Evolutionary conservation across 192 early-diverging fungal species (phyloP).

Genomic region (Fimicolochytrium jonesii): DNA sequence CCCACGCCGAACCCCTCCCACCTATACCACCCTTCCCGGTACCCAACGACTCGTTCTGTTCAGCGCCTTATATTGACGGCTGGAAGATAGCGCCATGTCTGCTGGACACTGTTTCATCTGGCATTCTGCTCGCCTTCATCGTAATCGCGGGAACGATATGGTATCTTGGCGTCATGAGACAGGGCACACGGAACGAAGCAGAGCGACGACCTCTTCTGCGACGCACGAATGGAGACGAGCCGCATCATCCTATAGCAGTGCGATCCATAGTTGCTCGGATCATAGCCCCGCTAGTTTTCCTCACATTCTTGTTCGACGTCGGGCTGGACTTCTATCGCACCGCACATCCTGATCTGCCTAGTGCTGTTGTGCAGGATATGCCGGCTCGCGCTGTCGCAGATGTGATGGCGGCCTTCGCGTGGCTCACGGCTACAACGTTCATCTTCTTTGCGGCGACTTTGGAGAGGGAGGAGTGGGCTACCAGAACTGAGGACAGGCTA

Average conservation of each 20-base stretch:
- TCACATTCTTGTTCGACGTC: conserved; percentile 14
- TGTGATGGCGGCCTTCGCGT: conserved; percentile 20
- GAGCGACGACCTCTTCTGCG: background rate
- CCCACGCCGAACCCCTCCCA: too few relatives aligned
- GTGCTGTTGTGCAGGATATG: background rate
- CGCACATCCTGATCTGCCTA: conserved; percentile 11
- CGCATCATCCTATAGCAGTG: background rate
- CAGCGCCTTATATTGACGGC: conserved; percentile 16
- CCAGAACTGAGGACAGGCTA: background rate
- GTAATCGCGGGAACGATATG: conserved; percentile 14
- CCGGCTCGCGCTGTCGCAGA: conserved; percentile 8
- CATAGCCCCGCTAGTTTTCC: conserved; percentile 6
- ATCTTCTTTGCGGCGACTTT: conserved; percentile 44
- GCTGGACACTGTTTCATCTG: background rate
- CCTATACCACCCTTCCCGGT: too few relatives aligned
- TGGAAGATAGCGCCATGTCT: conserved; percentile 17
- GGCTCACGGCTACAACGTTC: conserved; percentile 69
- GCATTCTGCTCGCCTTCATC: conserved; percentile 17
- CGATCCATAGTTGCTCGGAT: conserved; percentile 10
- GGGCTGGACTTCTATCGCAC: conserved; percentile 21
- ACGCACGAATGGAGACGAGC: background rate
- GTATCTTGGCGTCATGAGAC: conserved; percentile 11
- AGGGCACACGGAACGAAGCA: background rate
- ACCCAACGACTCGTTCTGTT: too few relatives aligned
- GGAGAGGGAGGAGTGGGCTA: conserved; percentile 28